Conservation (phyloP, 306 rosid species). For the Prosopis cineraria region DNA sequence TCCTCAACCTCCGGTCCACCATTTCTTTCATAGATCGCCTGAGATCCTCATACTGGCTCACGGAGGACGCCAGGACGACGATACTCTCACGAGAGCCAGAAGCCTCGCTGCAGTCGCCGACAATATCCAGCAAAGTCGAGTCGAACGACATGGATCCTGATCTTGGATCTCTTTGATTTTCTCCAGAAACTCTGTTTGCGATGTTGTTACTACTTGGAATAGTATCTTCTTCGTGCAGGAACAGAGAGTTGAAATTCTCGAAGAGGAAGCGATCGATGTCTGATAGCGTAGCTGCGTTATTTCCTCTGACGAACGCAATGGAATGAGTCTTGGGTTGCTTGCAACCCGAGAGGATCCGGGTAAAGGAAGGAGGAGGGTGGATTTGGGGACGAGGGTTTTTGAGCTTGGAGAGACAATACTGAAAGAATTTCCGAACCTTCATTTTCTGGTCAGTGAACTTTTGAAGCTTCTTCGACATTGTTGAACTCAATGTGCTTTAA, state of each 20-base stretch:
- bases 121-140: conserved; percentile 41
- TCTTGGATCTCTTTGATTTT: neutral
- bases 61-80: conserved; percentile 52
- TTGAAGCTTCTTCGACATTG: conserved; percentile 67
- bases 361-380: conserved; percentile 42
- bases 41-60: conserved; percentile 59
- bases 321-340: conserved; percentile 72
- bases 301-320: conserved; percentile 43
- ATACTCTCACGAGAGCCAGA: conserved; percentile 42
- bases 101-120: conserved; percentile 29
- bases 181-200: neutral
- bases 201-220: neutral
- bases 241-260: conserved; percentile 79
- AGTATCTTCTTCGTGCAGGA: conserved; percentile 33
- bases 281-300: conserved; percentile 67
- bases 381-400: conserved; percentile 49
- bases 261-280: conserved; percentile 76
- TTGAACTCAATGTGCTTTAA: too few species aligned
- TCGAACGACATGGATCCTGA: conserved; percentile 35
- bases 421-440: conserved; percentile 33
- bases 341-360: conserved; percentile 60
- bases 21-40: conserved; percentile 65
- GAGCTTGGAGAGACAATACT: conserved; percentile 57
- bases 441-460: conserved; percentile 3
- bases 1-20: conserved; percentile 46